phyloP scores from a whole-genome alignment of 495 filamentous ascomycete genomes.

The Neurospora sp. region DNA sequence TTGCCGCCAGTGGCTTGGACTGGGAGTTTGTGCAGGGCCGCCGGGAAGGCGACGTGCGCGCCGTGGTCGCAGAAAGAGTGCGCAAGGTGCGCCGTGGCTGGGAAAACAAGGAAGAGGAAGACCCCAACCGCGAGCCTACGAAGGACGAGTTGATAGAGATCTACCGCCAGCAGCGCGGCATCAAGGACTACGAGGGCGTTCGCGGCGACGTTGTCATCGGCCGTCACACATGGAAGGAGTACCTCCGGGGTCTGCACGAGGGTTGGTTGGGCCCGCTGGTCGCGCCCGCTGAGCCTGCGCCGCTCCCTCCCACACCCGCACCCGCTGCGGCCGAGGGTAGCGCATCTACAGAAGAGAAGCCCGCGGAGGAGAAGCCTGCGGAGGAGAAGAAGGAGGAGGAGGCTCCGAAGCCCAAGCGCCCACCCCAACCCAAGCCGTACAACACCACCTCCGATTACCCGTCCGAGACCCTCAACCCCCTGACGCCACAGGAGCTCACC shows the following conservation, averaged over 20 bases:
- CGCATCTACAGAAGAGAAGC: conserved; percentile 14
- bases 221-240: conserved; percentile 95
- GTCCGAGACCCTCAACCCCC: conserved; percentile 45
- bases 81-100: conserved; percentile 55
- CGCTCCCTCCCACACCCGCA: conserved; percentile 13
- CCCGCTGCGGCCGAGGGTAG: conserved; percentile 21
- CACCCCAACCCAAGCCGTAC: conserved; percentile 48
- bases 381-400: conserved; percentile 24
- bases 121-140: conserved; percentile 30
- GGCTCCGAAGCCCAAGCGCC: conserved; percentile 37
- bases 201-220: conserved; percentile 83
- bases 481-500: conserved; percentile 48
- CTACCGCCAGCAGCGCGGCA: conserved; percentile 48
- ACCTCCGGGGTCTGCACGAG: conserved; percentile 84
- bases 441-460: conserved; percentile 62
- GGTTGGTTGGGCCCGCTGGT: conserved; percentile 85
- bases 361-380: conserved; percentile 25
- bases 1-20: conserved; percentile 83
- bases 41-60: conserved; percentile 78
- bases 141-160: conserved; percentile 48
- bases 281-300: conserved; percentile 23
- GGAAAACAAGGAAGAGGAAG: conserved; percentile 37
- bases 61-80: conserved; percentile 70
- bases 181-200: conserved; percentile 60
- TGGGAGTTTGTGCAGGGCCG: conserved; percentile 92